Conservation (phyloP, 495 filamentous ascomycete genomes). For the Penicillium waksmanii region DNA sequence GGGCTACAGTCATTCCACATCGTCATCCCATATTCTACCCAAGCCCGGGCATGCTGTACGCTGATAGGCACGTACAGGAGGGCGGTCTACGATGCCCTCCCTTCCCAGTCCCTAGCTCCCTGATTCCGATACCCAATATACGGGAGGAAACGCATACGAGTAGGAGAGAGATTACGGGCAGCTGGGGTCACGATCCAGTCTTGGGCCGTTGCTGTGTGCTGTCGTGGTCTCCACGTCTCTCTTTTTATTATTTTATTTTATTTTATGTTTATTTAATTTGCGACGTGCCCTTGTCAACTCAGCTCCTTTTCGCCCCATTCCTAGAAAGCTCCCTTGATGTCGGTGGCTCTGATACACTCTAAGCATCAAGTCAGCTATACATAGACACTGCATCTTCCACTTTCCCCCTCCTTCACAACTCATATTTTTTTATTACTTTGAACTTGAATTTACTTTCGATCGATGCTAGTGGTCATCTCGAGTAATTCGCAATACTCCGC, state of each 20-base stretch:
- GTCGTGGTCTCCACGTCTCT: conserved; percentile 1
- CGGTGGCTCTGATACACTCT: conserved; percentile 10
- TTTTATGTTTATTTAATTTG: conserved; percentile 15
- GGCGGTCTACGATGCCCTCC: no score
- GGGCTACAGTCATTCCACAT: conserved; percentile 31
- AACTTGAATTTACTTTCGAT: no score
- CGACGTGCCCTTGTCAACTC: conserved; percentile 1
- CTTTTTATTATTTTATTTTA: no score
- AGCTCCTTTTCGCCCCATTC: conserved; percentile 12
- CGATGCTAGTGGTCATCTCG: no score
- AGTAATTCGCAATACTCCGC: no score
- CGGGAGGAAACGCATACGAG: neutral
- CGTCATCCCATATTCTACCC: conserved; percentile 30
- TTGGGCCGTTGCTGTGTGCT: conserved; percentile 25
- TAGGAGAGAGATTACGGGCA: conserved; percentile 14
- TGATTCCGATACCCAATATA: no score
- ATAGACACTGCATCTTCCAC: conserved; percentile 9
- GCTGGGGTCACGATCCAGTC: conserved; percentile 7
- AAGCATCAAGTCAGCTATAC: conserved; percentile 16
- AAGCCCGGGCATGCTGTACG: conserved; percentile 12
- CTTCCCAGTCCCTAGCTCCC: no score
- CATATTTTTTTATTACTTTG: neutral
- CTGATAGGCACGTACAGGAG: conserved; percentile 32
- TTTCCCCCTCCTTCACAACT: neutral
- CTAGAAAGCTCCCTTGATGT: conserved; percentile 1